phyloP scores from a whole-genome alignment of 441 rosid species.

The Eugenia klotzschiana region DNA sequence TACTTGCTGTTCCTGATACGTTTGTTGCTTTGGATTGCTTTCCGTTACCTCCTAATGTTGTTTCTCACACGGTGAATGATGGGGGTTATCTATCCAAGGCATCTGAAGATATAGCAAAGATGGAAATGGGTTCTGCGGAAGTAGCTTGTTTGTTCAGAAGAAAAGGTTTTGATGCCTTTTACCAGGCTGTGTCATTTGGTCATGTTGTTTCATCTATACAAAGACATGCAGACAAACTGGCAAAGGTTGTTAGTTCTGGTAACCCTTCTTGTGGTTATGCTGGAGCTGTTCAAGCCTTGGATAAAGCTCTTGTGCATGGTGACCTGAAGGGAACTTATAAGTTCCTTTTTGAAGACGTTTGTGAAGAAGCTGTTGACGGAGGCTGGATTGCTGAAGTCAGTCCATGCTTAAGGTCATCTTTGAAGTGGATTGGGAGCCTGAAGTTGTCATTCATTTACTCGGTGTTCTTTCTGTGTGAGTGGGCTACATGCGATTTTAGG shows the following conservation, averaged over 20 bases:
- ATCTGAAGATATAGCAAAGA: constrained; percentile 54
- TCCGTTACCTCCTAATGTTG: constrained; percentile 72
- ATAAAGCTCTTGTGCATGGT: constrained; percentile 69
- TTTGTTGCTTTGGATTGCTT: constrained; percentile 93
- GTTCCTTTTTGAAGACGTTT: constrained; percentile 69
- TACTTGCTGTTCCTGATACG: constrained; percentile 89
- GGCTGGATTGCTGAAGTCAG: constrained; percentile 83
- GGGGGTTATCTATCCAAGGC: constrained; percentile 57
- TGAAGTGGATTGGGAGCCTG: constrained; percentile 73
- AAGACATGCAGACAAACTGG: constrained; percentile 68
- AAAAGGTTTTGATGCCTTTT: constrained; percentile 58
- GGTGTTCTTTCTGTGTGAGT: constrained; percentile 84
- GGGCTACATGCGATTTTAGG: constrained; percentile 97
- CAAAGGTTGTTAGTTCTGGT: constrained; percentile 61
- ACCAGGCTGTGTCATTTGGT: constrained; percentile 61
- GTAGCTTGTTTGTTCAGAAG: constrained; percentile 37
- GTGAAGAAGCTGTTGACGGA: constrained; percentile 63
- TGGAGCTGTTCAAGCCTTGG: constrained; percentile 86
- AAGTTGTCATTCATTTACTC: constrained; percentile 62
- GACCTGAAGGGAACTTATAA: constrained; percentile 58
- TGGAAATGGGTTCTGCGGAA: constrained; percentile 40
- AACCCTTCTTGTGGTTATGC: constrained; percentile 58
- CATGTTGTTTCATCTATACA: constrained; percentile 60
- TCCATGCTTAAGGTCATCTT: constrained; percentile 72
- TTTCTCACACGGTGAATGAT: constrained; percentile 63